Conservation (phyloP, 2,329 filamentous ascomycete genomes). For the Amesomyces nigricolor region DNA sequence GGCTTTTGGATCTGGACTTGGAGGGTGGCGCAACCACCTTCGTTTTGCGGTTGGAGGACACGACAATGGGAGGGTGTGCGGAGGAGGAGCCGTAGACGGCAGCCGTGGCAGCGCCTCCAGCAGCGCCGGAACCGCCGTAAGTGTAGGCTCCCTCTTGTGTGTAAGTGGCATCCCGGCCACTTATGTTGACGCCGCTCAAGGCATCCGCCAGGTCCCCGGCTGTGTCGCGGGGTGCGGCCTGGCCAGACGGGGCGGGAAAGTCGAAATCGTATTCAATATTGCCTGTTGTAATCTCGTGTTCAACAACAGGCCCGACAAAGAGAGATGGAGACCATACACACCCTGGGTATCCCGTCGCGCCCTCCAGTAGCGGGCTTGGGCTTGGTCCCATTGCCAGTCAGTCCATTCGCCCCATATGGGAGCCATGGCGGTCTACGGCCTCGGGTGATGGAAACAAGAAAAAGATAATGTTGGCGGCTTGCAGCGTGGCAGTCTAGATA, state of each 20-base stretch:
- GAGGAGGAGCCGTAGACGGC: not conserved
- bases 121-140: not conserved
- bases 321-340: slow-evolving; percentile 14
- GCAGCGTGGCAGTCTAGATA: not conserved
- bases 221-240: slow-evolving; percentile 8
- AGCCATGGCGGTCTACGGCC: not conserved
- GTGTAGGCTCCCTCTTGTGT: slow-evolving; percentile 7
- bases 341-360: slow-evolving; percentile 29
- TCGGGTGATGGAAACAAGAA: no score
- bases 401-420: slow-evolving; percentile 22
- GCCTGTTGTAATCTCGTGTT: slow-evolving; percentile 7
- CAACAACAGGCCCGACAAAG: not conserved
- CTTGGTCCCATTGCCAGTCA: slow-evolving; percentile 29
- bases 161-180: slow-evolving; percentile 7
- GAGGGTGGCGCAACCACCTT: not conserved
- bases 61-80: not conserved
- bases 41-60: not conserved
- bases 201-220: slow-evolving; percentile 7
- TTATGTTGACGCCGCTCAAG: slow-evolving; percentile 4
- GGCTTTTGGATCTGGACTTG: not conserved
- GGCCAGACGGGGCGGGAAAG: not conserved
- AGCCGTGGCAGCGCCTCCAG: not conserved
- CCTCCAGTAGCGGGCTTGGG: slow-evolving; percentile 29
- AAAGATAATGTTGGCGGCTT: not conserved
- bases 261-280: slow-evolving; percentile 11